Base-by-base conservation (phyloP, 768 basidiomycete genomes). In the Fomitopsis serialis region DNA sequence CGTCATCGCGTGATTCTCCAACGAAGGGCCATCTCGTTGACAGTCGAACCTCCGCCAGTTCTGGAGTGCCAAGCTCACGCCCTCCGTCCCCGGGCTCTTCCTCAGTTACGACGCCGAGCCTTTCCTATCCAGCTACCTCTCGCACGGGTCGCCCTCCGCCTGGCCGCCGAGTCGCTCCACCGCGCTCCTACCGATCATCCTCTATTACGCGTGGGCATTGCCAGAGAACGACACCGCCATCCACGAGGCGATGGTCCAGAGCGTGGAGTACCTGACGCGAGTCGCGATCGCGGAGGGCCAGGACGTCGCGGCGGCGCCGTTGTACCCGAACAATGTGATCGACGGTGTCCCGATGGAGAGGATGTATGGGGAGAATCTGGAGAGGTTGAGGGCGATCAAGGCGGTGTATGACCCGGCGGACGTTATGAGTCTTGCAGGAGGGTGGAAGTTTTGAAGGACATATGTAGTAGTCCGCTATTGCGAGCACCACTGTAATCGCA, bases 301-400 rank as follows among this genome's bases (percentile, higher is more conserved):
- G 61, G 62, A 68, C 42, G 52, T 72, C 25, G 60, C 56, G 7
- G 61, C 67, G n/a, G 74, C 72, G 3, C 60, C 76, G 2, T 54
- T 76, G 48, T 87, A 88, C 61, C 70, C 73, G 24, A 87, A 88
- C 63, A 85, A 85, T 56, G 84, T 83, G 7, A 67, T 79, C 3
- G 66, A 57, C 36, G 75, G 74, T 49, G 84, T 81, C 2, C 74
- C 82, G 0, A 48, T 83, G 19, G 66, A 73, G 50, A 54, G 63
- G 11, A 69, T 87, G 25, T 85, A 81, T 58, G 82, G 80, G 2
- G 56, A 85, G 3, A 62, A 63, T 11, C 63, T 11, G 29, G 29
- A 32, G 29, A 32, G 29, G 29, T 11, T 32, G 29, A 11, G 6
- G 29, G 29, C 6, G 29, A 32, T 32, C 29, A 32, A 32, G 29